These are phyloP conservation scores for Zygoascus tannicola DNA, from an alignment of 805 yeast genomes.

Conservation along the genomic window DNA sequence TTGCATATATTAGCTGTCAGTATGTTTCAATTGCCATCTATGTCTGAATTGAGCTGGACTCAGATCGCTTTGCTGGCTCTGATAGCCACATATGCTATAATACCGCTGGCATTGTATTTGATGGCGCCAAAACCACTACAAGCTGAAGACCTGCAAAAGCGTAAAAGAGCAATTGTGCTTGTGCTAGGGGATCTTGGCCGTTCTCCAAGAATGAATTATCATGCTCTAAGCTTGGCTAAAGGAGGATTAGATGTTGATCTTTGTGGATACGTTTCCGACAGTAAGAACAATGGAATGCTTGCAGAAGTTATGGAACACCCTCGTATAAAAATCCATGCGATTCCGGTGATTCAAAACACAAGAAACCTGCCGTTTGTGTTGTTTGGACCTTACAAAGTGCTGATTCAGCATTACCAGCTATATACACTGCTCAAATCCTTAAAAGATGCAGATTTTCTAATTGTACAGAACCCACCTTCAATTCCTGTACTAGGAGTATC, in stretches of 20 bases:
- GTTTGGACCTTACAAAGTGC: constrained; percentile 52
- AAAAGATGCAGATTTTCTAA: constrained; percentile 54
- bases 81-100: constrained; percentile 14
- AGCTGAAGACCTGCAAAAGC: constrained; percentile 15
- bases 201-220: constrained; percentile 91
- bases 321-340: constrained; percentile 23
- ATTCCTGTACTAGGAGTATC: constrained; percentile 69
- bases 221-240: constrained; percentile 66
- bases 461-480: constrained; percentile 84
- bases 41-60: neutral
- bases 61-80: constrained; percentile 1
- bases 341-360: constrained; percentile 20
- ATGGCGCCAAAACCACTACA: constrained; percentile 8
- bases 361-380: constrained; percentile 39
- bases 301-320: constrained; percentile 15
- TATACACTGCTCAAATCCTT: constrained; percentile 40
- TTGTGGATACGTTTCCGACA: constrained; percentile 53
- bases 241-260: constrained; percentile 66
- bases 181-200: constrained; percentile 93
- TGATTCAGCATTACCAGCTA: constrained; percentile 44
- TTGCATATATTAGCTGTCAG: no score
- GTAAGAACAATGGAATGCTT: constrained; percentile 18
- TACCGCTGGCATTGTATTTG: constrained; percentile 16
- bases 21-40: no score
- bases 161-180: constrained; percentile 57